Conservation (phyloP, 2,329 filamentous ascomycete genomes). For the Calonectria crousiana region DNA sequence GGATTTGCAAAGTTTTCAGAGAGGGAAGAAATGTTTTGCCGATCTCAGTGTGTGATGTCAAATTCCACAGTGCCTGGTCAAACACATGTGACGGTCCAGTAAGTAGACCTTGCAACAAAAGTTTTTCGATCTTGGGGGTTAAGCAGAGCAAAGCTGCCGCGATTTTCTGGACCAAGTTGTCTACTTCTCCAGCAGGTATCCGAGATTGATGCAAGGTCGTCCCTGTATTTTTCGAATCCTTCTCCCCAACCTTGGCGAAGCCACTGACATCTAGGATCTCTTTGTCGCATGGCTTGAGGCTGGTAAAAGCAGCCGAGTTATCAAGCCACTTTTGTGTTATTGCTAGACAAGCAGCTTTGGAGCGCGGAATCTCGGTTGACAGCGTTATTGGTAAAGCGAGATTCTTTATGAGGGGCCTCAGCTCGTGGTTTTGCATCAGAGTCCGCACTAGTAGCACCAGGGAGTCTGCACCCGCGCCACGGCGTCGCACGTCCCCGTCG, state of each 20-base stretch:
- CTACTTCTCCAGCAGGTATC: neutral
- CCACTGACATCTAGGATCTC: neutral
- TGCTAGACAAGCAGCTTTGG: neutral
- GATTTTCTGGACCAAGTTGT: neutral
- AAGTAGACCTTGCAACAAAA: neutral
- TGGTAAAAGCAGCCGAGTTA: neutral
- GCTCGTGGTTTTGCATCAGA: slow-evolving; percentile 10
- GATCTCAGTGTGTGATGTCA: neutral
- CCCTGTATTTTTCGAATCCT: neutral
- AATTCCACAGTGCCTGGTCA: neutral
- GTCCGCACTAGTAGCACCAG: slow-evolving; percentile 9
- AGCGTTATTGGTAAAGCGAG: neutral
- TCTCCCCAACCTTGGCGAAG: neutral
- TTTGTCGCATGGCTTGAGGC: neutral
- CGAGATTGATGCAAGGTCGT: neutral
- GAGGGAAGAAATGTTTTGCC: neutral
- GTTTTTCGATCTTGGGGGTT: neutral
- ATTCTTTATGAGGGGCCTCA: slow-evolving; percentile 17
- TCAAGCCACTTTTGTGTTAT: neutral
- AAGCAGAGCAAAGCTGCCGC: neutral
- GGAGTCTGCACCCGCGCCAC: neutral
- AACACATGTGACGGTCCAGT: neutral
- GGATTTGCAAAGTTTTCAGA: neutral
- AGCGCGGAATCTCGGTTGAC: neutral
- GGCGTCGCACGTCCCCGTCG: neutral